Evolutionary conservation across 805 yeast genomes (phyloP), one percentile per base, ranked within the genome.

Genomic region (Crinitomyces ghanaensis): DNA sequence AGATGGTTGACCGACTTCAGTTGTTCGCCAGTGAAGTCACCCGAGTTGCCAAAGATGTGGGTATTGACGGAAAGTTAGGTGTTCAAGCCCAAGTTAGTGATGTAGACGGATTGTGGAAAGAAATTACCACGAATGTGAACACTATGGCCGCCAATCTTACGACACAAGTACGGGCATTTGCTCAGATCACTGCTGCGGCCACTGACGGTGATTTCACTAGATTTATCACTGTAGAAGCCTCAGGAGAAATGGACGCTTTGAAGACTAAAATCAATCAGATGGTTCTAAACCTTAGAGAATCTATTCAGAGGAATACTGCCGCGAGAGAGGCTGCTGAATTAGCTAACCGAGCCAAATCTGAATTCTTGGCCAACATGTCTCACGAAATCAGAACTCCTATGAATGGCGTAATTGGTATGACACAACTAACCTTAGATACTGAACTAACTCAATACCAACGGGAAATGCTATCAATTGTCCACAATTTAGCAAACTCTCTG

Each of bases 91-190:
- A 83, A 52, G 93, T 83, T 18, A 71, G 75, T 34, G 94, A 83
- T 60, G 93, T 83, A 15, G 93, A 82, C 56, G 95, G 95, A 2
- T 59, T 82, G 39, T 83, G 95, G 95, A 82, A 79, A 50, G 93
- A 81, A 48, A 83, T 83, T 49, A 83, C 93, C 18, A 80, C 91
- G 13, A 83, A 83, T 57, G 95, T 83, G 43, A 83, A 83, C 52
- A 82, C 88, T 16, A 83, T 83, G 95, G 94, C 95, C 33, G 75
- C 88, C n/a, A 83, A 83, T 54, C 69, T 83, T 53, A 83, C 95
- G 0, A 77, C 93, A 1, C 95, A 83, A 60, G 94, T 83, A 50
- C 71, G 94, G 57, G 94, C 93, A 0, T 83, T 83, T 62, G 93
- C 93, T 24, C 93, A 83, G 53, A 83, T 83, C 48, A 83, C 95